Evolutionary conservation across 495 filamentous ascomycete species (phyloP).

Genomic region (Penicillium ochrochloron): DNA sequence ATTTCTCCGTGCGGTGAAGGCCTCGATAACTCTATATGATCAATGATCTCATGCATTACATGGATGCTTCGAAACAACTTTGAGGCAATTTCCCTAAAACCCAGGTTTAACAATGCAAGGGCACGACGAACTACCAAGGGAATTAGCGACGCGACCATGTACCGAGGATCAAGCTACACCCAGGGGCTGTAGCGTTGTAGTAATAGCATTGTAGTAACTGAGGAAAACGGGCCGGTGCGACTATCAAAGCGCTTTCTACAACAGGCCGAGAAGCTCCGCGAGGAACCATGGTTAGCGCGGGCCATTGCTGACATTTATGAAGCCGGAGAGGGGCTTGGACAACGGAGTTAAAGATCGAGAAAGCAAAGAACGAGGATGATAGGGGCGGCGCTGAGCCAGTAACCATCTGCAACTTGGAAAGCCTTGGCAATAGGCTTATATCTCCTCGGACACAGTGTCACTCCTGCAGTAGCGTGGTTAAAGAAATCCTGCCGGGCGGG

Average conservation of each 20-base stretch:
- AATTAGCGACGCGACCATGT: not conserved
- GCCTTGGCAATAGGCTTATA: slow-evolving; percentile 38
- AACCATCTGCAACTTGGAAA: slow-evolving; percentile 22
- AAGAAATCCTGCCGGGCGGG: not conserved
- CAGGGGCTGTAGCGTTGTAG: not conserved
- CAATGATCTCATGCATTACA: slow-evolving; percentile 26
- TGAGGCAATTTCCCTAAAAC: not conserved
- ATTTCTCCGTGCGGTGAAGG: slow-evolving; percentile 7
- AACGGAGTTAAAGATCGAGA: slow-evolving; percentile 14
- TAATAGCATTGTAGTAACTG: not conserved
- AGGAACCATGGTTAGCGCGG: slow-evolving; percentile 19
- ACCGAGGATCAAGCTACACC: too few relatives aligned
- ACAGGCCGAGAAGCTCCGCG: not conserved
- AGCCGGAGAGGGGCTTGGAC: slow-evolving; percentile 7
- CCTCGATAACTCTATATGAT: slow-evolving; percentile 10
- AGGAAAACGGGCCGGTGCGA: slow-evolving; percentile 12
- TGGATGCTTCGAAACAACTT: slow-evolving; percentile 24
- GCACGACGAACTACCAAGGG: not conserved
- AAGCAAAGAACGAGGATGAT: slow-evolving; percentile 18
- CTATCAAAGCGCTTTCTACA: not conserved
- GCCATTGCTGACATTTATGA: slow-evolving; percentile 15
- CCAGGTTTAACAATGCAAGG: not conserved
- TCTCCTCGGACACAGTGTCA: slow-evolving; percentile 9
- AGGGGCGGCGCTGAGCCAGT: slow-evolving; percentile 13
- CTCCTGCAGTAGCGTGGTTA: not conserved